Percentiles rank a stretch among this genome's conserved stretches.
Evolutionary conservation across 331 rosid genomes (phyloP).

Genomic region (Cydonia oblonga): DNA sequence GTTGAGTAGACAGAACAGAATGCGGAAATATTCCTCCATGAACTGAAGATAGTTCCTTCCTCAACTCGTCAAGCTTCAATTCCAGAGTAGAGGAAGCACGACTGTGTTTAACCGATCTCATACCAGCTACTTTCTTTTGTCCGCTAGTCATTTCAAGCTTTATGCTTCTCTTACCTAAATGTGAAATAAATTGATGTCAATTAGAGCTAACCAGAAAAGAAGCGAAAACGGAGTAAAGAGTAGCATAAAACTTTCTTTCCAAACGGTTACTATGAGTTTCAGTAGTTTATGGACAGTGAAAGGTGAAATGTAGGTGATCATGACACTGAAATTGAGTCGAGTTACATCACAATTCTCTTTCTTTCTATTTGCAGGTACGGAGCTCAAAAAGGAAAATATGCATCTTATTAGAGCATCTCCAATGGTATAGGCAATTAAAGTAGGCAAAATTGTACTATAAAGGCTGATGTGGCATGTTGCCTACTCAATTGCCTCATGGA

Average conservation of each 20-base stretch:
- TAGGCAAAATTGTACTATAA: too few species aligned
- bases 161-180: slow-evolving; percentile 50
- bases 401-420: neutral
- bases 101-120: slow-evolving; percentile 36
- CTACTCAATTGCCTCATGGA: too few species aligned
- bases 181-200: neutral
- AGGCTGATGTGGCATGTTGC: too few species aligned
- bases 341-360: neutral
- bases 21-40: slow-evolving; percentile 87
- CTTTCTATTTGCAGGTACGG: neutral
- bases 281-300: neutral
- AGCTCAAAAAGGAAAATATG: neutral
- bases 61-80: slow-evolving; percentile 66
- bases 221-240: neutral
- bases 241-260: neutral
- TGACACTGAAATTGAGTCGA: neutral
- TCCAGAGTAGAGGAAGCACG: slow-evolving; percentile 53
- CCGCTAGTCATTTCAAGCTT: slow-evolving; percentile 44
- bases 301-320: neutral
- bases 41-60: slow-evolving; percentile 56
- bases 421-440: too few species aligned
- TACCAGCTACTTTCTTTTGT: slow-evolving; percentile 34
- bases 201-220: slow-evolving; percentile 10
- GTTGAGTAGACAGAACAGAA: slow-evolving; percentile 73
- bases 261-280: neutral